A percentile compares a stretch with the other conserved stretches of the same genome.
These are phyloP conservation scores for Phialocephala subalpina DNA, from an alignment of 2,329 filamentous ascomycete species.

Conservation along the genomic window DNA sequence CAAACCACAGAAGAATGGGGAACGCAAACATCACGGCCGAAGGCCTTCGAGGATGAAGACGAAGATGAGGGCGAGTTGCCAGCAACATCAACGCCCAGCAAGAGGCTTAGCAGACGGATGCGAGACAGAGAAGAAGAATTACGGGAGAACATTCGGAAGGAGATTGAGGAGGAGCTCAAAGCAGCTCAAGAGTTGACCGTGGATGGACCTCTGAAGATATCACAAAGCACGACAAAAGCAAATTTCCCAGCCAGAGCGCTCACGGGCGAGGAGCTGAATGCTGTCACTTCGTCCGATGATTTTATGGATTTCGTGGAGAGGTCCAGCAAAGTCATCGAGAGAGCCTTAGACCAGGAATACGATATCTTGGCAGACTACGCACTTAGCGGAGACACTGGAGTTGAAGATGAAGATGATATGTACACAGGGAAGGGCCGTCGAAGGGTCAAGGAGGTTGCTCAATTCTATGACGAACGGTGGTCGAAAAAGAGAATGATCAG, in stretches of 20 bases:
- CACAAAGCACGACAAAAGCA: constrained; percentile 51
- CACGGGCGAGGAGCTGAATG: constrained; percentile 84
- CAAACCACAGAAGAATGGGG: constrained; percentile 85
- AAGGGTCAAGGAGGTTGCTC: constrained; percentile 84
- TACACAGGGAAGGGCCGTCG: constrained; percentile 75
- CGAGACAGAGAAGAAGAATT: constrained; percentile 89
- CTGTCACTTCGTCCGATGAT: constrained; percentile 89
- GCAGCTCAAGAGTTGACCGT: constrained; percentile 69
- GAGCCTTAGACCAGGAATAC: constrained; percentile 94
- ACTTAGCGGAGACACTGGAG: constrained; percentile 73
- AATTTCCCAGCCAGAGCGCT: constrained; percentile 84
- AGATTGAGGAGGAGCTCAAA: constrained; percentile 92
- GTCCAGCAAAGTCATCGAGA: constrained; percentile 96
- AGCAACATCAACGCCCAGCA: constrained; percentile 67
- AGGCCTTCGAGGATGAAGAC: constrained; percentile 65
- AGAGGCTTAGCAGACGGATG: constrained; percentile 80
- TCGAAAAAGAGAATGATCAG: constrained; percentile 98
- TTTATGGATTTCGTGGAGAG: constrained; percentile 95
- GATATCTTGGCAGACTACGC: constrained; percentile 96
- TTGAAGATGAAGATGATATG: constrained; percentile 85
- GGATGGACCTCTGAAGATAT: constrained; percentile 57
- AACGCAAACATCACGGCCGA: constrained; percentile 58
- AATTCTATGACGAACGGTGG: constrained; percentile 95
- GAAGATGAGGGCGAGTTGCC: constrained; percentile 68
- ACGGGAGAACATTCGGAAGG: constrained; percentile 80